phyloP scores from a whole-genome alignment of 805 yeast species.

The Saccharomycopsis sp. region DNA sequence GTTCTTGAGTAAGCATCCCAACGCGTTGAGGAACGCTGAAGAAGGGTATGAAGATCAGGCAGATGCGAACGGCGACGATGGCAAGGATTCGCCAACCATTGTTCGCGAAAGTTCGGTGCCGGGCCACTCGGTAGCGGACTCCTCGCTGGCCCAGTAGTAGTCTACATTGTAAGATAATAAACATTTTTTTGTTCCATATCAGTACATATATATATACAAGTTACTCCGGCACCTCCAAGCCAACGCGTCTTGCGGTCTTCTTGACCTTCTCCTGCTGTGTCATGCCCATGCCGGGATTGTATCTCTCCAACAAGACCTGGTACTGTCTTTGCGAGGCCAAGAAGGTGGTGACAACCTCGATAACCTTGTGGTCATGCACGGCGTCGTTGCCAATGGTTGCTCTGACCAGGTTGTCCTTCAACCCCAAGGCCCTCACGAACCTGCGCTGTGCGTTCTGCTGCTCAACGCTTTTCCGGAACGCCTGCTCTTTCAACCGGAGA shows the following conservation, averaged over 20 bases:
- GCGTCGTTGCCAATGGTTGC: background rate
- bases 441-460: background rate
- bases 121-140: no score
- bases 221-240: slow-evolving; percentile 65
- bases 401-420: background rate
- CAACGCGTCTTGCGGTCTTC: slow-evolving; percentile 83
- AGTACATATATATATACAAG: no score
- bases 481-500: background rate
- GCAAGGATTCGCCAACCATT: no score
- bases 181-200: no score
- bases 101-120: no score
- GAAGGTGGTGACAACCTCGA: slow-evolving; percentile 48
- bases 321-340: slow-evolving; percentile 68
- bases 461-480: background rate
- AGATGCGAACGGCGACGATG: background rate
- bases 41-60: slow-evolving; percentile 1
- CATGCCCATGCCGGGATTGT: slow-evolving; percentile 76
- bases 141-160: no score
- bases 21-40: slow-evolving; percentile 6
- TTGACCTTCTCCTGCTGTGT: slow-evolving; percentile 70
- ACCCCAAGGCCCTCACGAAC: slow-evolving; percentile 4
- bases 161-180: no score
- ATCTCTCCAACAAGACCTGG: slow-evolving; percentile 70
- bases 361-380: slow-evolving; percentile 2
- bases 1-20: slow-evolving; percentile 25